Evolutionary conservation across 331 rosid species (phyloP), one percentile per base, ranked within the genome.

Genomic region (Malus hybrid): DNA sequence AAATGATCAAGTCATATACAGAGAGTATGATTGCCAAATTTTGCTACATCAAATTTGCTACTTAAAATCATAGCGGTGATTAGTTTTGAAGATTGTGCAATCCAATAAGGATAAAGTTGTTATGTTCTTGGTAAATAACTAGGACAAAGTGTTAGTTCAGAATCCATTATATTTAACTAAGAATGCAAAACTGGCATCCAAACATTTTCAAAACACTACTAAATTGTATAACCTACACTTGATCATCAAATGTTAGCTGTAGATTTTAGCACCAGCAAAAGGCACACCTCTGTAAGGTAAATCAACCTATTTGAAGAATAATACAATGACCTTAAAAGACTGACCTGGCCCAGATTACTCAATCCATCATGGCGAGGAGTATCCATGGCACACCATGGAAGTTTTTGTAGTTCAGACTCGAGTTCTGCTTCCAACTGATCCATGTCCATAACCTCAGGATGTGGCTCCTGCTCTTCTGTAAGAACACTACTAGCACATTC

Each of bases 371-470:
- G 68, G 67, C 9, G 13, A 77, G 83, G 73, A 33, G 70, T 69
- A 62, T 89, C 89, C 19, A 73, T 19, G 20, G 79, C 67, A 80
- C 85, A 81, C 71, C 87, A 80, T 22, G 87, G 89, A 78, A 92
- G 90, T 78, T 88, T 89, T 80, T 81, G 86, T 36, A 90, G 81
- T 80, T 89, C 90, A 61, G 86, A 72, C 72, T 84, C 89, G 48
- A 86, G 87, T 83, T 91, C 93, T 65, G 88, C 93, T 81, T 89
- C 96, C 73, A 89, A 72, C 67, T 85, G 83, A 88, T 88, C 86
- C 83, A 88, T 85, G 79, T 86, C 93, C n/a, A 62, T 81, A 48
- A 71, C 68, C 67, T 46, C 86, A 7, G 64, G 80, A 52, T 71
- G 80, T 54, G 82, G 85, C 24, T 89, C 95, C 79, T 83, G 85